Evolutionary conservation across 192 early-diverging fungal genomes (phyloP).

Genomic region (Coemansia sp.): DNA sequence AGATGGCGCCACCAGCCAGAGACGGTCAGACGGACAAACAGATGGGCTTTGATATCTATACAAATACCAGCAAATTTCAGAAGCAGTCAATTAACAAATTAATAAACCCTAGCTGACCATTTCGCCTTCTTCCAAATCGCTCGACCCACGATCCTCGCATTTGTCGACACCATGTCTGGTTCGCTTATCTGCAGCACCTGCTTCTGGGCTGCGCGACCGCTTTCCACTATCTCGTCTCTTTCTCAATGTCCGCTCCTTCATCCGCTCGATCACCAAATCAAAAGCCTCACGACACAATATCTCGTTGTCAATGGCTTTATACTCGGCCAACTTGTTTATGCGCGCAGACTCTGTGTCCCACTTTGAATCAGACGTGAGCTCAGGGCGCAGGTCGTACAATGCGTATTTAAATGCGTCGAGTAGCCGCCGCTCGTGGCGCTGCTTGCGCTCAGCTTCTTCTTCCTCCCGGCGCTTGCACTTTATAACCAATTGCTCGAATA

Average conservation of each 20-base stretch:
- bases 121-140: slow-evolving; percentile 50
- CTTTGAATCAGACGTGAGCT: slow-evolving; percentile 56
- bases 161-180: background rate
- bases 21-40: no score
- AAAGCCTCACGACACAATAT: slow-evolving; percentile 68
- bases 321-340: slow-evolving; percentile 56
- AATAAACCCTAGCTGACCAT: slow-evolving; percentile 21
- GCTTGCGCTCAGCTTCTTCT: slow-evolving; percentile 71
- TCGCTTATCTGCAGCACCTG: slow-evolving; percentile 2
- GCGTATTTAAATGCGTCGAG: slow-evolving; percentile 76
- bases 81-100: background rate
- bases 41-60: no score
- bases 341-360: slow-evolving; percentile 67
- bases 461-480: slow-evolving; percentile 62
- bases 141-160: background rate
- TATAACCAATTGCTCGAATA: slow-evolving; percentile 56
- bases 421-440: slow-evolving; percentile 67
- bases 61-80: no score
- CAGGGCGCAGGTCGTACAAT: slow-evolving; percentile 66
- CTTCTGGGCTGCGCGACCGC: slow-evolving; percentile 31
- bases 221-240: slow-evolving; percentile 24
- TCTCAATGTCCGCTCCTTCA: slow-evolving; percentile 52
- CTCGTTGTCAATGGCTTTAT: slow-evolving; percentile 65
- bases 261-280: slow-evolving; percentile 65
- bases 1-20: no score